Conservation (phyloP, 176 grass and related monocot species). For the Saccharum officinarum region DNA sequence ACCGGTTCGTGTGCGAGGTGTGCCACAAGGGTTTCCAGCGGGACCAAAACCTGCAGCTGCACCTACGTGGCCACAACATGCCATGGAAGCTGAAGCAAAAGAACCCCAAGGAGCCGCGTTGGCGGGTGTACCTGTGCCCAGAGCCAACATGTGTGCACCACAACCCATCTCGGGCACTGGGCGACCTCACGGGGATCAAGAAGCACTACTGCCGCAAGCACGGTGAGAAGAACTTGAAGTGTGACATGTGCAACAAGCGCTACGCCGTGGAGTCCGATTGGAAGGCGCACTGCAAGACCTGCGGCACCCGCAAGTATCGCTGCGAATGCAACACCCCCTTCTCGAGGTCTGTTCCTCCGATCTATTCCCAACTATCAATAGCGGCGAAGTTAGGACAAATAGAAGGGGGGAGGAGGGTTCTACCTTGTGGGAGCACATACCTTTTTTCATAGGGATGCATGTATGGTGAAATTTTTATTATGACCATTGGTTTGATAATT, state of each 20-base stretch:
- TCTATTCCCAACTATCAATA: background rate
- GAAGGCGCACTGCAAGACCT: slow-evolving; percentile 98
- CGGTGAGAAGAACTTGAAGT: slow-evolving; percentile 99
- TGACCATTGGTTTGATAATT: background rate
- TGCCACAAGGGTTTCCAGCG: slow-evolving; percentile 93
- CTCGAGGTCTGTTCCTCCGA: slow-evolving; percentile 49
- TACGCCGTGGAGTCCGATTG: slow-evolving; percentile 96
- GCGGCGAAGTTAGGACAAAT: background rate
- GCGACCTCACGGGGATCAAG: slow-evolving; percentile 95
- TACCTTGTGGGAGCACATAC: background rate
- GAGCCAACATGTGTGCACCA: slow-evolving; percentile 96
- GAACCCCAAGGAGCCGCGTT: slow-evolving; percentile 74
- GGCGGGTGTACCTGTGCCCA: slow-evolving; percentile 88
- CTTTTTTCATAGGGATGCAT: background rate
- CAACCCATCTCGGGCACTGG: slow-evolving; percentile 76
- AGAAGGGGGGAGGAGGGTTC: background rate
- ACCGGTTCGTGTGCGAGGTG: slow-evolving; percentile 96
- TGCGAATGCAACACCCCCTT: slow-evolving; percentile 92
- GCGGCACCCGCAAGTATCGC: slow-evolving; percentile 91
- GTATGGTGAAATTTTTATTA: background rate
- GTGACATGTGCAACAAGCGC: slow-evolving; percentile 95
- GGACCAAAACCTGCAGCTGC: slow-evolving; percentile 96
- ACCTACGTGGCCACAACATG: slow-evolving; percentile 92
- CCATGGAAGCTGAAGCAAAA: slow-evolving; percentile 96
- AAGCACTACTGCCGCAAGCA: slow-evolving; percentile 99